Base-by-base conservation (phyloP, 2,329 filamentous ascomycete species). In the Akanthomyces muscarius region DNA sequence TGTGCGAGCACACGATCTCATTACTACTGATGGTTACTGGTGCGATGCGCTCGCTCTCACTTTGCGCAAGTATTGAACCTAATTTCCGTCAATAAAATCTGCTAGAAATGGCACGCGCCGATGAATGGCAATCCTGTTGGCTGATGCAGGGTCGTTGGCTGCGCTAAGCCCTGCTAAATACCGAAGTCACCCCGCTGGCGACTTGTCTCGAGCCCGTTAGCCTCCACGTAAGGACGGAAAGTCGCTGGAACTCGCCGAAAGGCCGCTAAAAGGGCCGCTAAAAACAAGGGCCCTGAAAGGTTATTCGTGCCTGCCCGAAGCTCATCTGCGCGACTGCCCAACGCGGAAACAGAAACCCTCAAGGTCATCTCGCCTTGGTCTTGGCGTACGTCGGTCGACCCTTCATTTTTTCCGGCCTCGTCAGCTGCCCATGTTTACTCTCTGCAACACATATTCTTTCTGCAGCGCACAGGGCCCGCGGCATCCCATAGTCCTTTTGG, bases 121-220 rank as follows among this genome's bases (percentile, higher is more conserved):
- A 21, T n/a, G n/a, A 16, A 36, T 36, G 18, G n/a, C 30, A 38
- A 53, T 23, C 10, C 33, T 38, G 50, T 33, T 16, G 30, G 28
- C 30, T 53, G 50, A 53, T 23, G 10, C 50, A 38, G 50, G 11
- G 50, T 38, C 38, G 42, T 14, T 16, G 21, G 28, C 14, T 16
- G 52, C 52, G 38, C 52, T 33, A 57, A 45, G 41, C 54, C 54
- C 41, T 57, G 54, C 30, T 23, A 44, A 33, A 57, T 23, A 33
- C 41, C 10, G 25, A 57, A 57, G 28, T 23, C 41, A 45, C 25
- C 41, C 38, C 54, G 10, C 41, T 41, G 33, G 41, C 10, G 53
- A 36, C 7, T 36, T 36, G 33, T 36, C 33, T 5, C 8, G 14
- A 41, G 14, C 38, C 38, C 38, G 16, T 11, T 41, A 10, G 38